Percentiles rank a stretch among this genome's conserved stretches.
Conservation (phyloP, 371 early-diverging fungal species). For the Circinella minor region DNA sequence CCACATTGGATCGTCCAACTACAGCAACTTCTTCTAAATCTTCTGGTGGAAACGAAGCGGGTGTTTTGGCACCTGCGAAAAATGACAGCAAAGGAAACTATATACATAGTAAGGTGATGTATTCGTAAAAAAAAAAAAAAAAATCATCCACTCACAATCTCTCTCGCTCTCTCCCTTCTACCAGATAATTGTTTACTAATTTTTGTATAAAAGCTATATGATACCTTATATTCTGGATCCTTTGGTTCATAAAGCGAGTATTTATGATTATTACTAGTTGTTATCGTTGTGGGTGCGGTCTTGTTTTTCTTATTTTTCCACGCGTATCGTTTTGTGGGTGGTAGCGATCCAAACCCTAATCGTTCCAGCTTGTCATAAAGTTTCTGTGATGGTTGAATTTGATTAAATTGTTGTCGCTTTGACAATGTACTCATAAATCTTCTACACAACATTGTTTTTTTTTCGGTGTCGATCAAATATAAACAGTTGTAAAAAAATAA, state of each 20-base stretch:
- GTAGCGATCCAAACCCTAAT: slow-evolving; percentile 47
- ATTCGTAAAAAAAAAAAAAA: neutral
- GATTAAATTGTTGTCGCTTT: slow-evolving; percentile 53
- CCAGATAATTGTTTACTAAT: no score
- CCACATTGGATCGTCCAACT: slow-evolving; percentile 82
- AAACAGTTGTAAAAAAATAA: neutral
- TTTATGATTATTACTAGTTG: neutral
- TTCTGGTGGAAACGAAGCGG: slow-evolving; percentile 65
- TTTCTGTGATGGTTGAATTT: slow-evolving; percentile 41
- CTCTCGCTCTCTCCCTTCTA: no score
- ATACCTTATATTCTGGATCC: slow-evolving; percentile 42
- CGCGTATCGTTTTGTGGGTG: slow-evolving; percentile 42
- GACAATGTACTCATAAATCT: slow-evolving; percentile 28
- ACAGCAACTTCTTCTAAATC: slow-evolving; percentile 69
- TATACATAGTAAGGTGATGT: neutral
- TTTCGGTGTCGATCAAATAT: neutral
- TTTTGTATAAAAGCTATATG: neutral
- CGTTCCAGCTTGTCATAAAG: slow-evolving; percentile 48
- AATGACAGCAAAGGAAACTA: slow-evolving; percentile 66
- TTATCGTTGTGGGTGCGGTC: slow-evolving; percentile 14
- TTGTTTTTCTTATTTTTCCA: slow-evolving; percentile 13
- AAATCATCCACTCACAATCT: no score
- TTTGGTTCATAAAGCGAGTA: neutral
- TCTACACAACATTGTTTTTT: neutral
- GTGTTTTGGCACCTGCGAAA: slow-evolving; percentile 72